These are phyloP conservation scores for Datura wrightii DNA, from an alignment of 257 asterid genomes.

Conservation along the genomic window DNA sequence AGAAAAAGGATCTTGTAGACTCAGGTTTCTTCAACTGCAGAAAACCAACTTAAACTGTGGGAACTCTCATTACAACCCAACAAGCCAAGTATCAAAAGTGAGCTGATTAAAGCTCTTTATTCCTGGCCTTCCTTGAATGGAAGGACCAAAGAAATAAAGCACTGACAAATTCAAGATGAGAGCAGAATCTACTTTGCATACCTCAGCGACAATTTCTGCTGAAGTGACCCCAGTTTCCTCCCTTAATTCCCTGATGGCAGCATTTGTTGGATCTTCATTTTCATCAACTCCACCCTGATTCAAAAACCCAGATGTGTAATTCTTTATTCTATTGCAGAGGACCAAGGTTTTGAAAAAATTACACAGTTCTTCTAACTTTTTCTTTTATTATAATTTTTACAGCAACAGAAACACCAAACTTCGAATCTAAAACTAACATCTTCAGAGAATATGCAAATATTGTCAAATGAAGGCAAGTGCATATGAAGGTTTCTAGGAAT, in stretches of 20 bases:
- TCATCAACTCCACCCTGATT: conserved; percentile 91
- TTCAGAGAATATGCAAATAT: background rate
- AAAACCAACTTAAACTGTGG: background rate
- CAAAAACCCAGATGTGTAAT: conserved; percentile 13
- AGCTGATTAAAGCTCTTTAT: background rate
- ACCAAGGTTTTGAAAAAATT: background rate
- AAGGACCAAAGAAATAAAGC: background rate
- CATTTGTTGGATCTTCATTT: conserved; percentile 77
- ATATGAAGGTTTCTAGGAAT: background rate
- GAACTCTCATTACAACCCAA: background rate
- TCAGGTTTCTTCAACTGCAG: background rate
- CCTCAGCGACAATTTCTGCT: conserved; percentile 87
- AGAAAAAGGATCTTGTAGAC: background rate
- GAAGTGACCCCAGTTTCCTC: conserved; percentile 97
- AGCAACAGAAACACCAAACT: background rate
- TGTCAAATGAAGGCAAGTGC: background rate
- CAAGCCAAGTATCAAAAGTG: conserved; percentile 3
- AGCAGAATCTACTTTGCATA: conserved; percentile 38
- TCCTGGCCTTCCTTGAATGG: background rate
- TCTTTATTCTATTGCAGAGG: background rate
- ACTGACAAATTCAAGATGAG: background rate
- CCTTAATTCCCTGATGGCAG: conserved; percentile 84
- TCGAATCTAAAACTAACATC: background rate
- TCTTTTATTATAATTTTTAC: background rate
- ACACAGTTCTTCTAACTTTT: background rate